Percentiles rank a stretch among this genome's conserved stretches.
Evolutionary conservation across 2,329 filamentous ascomycete species (phyloP).

Genomic region (Exophiala bonariae): DNA sequence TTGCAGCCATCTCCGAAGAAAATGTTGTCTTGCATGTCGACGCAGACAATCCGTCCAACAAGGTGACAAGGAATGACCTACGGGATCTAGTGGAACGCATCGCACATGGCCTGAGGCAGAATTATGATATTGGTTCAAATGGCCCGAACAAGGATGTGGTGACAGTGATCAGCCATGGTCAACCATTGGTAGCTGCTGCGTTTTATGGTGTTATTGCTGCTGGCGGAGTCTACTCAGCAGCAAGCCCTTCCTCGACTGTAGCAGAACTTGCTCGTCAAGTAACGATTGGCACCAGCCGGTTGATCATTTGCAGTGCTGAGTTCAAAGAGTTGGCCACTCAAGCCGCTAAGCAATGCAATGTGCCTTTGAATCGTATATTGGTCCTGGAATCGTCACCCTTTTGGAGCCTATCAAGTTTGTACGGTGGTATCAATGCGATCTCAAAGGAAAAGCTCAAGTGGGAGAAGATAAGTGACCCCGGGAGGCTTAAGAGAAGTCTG

Average conservation of each 20-base stretch:
- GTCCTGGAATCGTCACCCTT: conserved; percentile 48
- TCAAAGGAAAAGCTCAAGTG: conserved; percentile 49
- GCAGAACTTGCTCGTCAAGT: conserved; percentile 54
- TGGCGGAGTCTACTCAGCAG: conserved; percentile 60
- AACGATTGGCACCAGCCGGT: conserved; percentile 40
- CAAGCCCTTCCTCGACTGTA: conserved; percentile 51
- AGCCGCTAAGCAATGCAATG: conserved; percentile 48
- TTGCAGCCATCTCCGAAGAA: conserved; percentile 33
- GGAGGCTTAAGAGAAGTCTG: conserved; percentile 47
- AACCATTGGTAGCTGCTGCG: conserved; percentile 54
- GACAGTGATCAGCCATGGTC: conserved; percentile 57
- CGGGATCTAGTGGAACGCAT: conserved; percentile 52
- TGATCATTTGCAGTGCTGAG: conserved; percentile 50
- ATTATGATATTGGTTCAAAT: conserved; percentile 53
- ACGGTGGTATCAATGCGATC: conserved; percentile 34
- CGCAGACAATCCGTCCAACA: conserved; percentile 55
- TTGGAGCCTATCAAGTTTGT: conserved; percentile 34
- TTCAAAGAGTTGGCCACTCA: conserved; percentile 49
- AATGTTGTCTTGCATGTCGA: conserved; percentile 58
- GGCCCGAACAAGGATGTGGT: conserved; percentile 56
- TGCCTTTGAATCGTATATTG: conserved; percentile 51
- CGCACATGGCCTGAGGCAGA: conserved; percentile 56
- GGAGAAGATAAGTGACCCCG: conserved; percentile 53
- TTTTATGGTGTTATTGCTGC: conserved; percentile 61
- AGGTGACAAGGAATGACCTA: conserved; percentile 54